Conservation (phyloP, 2,329 filamentous ascomycete species). For the Trichothecium roseum region DNA sequence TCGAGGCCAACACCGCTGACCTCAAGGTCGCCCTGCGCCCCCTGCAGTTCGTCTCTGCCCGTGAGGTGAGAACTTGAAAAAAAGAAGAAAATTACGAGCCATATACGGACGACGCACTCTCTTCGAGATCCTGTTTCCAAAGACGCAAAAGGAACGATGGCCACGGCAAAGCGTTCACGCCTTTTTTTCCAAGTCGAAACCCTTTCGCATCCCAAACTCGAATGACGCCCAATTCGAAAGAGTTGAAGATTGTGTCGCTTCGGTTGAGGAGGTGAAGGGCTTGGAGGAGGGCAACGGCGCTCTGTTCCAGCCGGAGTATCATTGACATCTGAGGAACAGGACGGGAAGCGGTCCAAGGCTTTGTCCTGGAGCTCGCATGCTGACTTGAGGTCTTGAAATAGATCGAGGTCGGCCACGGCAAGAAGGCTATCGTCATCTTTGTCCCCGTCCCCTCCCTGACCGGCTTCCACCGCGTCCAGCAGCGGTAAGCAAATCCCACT, state of each 20-base stretch:
- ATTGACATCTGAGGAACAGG: slow-evolving; percentile 50
- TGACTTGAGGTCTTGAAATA: slow-evolving; percentile 60
- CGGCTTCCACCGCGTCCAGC: slow-evolving; percentile 99
- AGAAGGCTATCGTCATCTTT: slow-evolving; percentile 99
- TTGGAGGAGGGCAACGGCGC: slow-evolving; percentile 2
- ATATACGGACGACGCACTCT: slow-evolving; percentile 9
- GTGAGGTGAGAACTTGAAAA: slow-evolving; percentile 75
- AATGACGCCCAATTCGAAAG: not conserved
- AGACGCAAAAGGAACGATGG: slow-evolving; percentile 20
- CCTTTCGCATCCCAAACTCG: not conserved
- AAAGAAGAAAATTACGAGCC: slow-evolving; percentile 12
- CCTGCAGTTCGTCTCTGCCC: slow-evolving; percentile 97
- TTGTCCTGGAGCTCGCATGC: slow-evolving; percentile 65
- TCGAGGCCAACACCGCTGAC: slow-evolving; percentile 98
- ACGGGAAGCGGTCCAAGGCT: slow-evolving; percentile 68
- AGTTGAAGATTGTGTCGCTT: slow-evolving; percentile 1
- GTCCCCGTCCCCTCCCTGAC: slow-evolving; percentile 97
- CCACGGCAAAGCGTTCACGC: slow-evolving; percentile 11
- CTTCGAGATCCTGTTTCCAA: slow-evolving; percentile 34
- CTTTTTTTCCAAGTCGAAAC: not conserved
- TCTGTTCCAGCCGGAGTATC: slow-evolving; percentile 13
- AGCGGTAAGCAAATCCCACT: slow-evolving; percentile 95
- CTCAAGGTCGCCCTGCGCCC: slow-evolving; percentile 93
- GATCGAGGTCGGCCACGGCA: slow-evolving; percentile 99
- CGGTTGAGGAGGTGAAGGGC: not conserved